A percentile compares a stretch with the other conserved stretches of the same genome.
Conservation (phyloP, 768 basidiomycete genomes). For the Podaxis sp. region DNA sequence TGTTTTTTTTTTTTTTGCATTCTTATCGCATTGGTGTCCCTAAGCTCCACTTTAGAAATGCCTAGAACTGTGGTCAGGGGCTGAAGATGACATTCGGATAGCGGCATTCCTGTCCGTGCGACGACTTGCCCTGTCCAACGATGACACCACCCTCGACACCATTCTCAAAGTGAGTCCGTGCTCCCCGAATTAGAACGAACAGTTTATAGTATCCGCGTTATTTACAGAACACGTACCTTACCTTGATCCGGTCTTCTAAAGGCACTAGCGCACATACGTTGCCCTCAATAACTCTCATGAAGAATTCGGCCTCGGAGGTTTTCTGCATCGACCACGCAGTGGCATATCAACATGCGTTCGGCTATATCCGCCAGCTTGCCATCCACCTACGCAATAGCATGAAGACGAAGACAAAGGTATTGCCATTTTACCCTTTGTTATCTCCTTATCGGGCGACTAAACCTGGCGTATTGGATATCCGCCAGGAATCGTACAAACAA, state of each 20-base stretch:
- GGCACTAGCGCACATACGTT: constrained; percentile 85
- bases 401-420: constrained; percentile 82
- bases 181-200: background rate
- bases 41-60: constrained; percentile 56
- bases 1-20: background rate
- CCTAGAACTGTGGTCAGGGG: constrained; percentile 80
- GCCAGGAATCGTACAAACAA: constrained; percentile 84
- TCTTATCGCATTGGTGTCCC: constrained; percentile 2
- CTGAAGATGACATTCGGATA: constrained; percentile 79
- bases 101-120: constrained; percentile 85
- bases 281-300: constrained; percentile 94
- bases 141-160: constrained; percentile 79
- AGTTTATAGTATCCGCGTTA: background rate
- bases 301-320: constrained; percentile 93
- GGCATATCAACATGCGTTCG: constrained; percentile 93
- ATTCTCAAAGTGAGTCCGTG: constrained; percentile 70
- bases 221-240: constrained; percentile 79
- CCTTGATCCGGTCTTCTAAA: constrained; percentile 81
- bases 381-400: constrained; percentile 90
- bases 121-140: constrained; percentile 72
- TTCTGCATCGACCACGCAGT: constrained; percentile 74
- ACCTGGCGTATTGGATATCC: background rate
- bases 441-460: background rate
- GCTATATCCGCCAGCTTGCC: constrained; percentile 92
- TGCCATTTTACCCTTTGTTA: constrained; percentile 16